Conservation (phyloP, 768 basidiomycete species). For the Cytidiella melzeri region DNA sequence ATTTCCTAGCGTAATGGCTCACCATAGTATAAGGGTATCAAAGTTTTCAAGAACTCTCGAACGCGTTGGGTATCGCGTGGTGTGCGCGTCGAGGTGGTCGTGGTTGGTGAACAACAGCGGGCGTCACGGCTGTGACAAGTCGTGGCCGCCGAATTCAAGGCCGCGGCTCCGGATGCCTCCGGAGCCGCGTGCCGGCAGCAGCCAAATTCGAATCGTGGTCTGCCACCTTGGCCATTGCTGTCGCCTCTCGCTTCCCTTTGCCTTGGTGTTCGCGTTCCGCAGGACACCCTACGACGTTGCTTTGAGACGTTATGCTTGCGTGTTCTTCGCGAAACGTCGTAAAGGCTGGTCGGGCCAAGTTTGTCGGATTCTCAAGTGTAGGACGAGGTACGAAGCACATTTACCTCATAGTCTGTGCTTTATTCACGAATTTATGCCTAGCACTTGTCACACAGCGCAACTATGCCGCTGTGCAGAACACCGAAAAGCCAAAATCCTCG, state of each 20-base stretch:
- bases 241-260: too few species aligned
- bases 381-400: slow-evolving; percentile 5
- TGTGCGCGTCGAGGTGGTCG: slow-evolving; percentile 2
- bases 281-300: too few species aligned
- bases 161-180: too few species aligned
- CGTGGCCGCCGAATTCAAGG: too few species aligned
- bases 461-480: slow-evolving; percentile 3
- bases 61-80: slow-evolving; percentile 5
- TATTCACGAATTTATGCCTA: background rate
- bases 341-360: slow-evolving; percentile 9
- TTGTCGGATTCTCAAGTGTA: background rate
- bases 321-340: slow-evolving; percentile 21
- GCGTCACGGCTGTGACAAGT: background rate
- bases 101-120: slow-evolving; percentile 6
- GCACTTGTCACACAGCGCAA: background rate
- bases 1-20: background rate
- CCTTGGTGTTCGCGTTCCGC: too few species aligned
- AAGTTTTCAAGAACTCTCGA: slow-evolving; percentile 7
- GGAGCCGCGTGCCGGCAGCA: too few species aligned
- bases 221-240: too few species aligned
- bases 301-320: slow-evolving; percentile 25
- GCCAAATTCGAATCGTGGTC: too few species aligned
- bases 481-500: background rate
- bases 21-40: slow-evolving; percentile 13
- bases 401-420: too few species aligned